Evolutionary conservation across 1,284 basidiomycete genomes (phyloP), one percentile per base, ranked within the genome.

Genomic region (Cryptococcus sp.): DNA sequence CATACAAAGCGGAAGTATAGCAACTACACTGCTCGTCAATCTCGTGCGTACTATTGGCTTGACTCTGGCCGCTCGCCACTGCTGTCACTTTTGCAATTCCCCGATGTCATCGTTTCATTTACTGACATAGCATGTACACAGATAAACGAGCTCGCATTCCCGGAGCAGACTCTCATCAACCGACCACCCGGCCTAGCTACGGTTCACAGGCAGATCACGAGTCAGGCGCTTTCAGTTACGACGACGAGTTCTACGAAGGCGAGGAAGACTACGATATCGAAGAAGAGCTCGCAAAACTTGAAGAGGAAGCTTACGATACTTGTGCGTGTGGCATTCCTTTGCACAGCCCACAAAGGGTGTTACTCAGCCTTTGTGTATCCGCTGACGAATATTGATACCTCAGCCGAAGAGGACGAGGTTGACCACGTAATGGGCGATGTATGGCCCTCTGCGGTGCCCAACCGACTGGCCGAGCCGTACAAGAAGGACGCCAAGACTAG

Each of bases 191-290:
- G 4, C 60, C 60, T 19, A 46, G 50, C 13, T 61, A 57, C 60
- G 60, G 60, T 16, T 38, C 52, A 10, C 50, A 51, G 27, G 52
- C 48, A 10, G 20, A 42, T 8, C 25, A 40, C 16, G 60, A 61
- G 25, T 61, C 60, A 22, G 60, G 60, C 20, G 60, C 60, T 23
- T 61, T 61, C 55, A 54, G 47, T 15, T 58, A 67, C 49, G 63
- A 65, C 47, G 70, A 69, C 45, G 68, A 71, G 30, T 65, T 70
- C 62, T 68, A 67, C 42, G 69, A 69, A 25, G 65, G 63, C n/a
- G 69, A 67, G 40, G 65, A 67, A 30, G 68, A 64, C 20, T 52
- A 56, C n/a, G 67, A 68, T 46, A 47, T 66, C 5, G 65, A 65
- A 58, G 67, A 64, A 41, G 69, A 63, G 45, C 35, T 67, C 23